Evolutionary conservation across 116 monocot genomes (phyloP), one percentile per base, ranked within the genome.

Genomic region (Dioscorea cayenensis): DNA sequence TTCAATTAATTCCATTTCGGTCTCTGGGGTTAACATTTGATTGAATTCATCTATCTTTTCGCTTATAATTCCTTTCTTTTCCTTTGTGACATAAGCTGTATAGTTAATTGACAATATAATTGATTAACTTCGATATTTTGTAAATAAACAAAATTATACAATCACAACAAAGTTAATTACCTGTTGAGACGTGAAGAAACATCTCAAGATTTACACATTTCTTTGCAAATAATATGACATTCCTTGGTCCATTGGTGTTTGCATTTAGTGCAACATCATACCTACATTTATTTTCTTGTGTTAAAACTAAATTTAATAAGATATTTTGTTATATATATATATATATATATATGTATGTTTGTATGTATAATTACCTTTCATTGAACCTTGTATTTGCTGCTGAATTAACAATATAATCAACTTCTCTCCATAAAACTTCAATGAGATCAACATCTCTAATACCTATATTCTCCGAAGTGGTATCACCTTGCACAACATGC

Each of bases 171-270:
- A 32, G 32, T 32, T 16, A 55, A 18, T n/a, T 55, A 92, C 91
- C 91, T 32, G 88, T 88, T n/a, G 91, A 92, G 60, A 92, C 85
- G 60, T 92, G 91, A 16, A 88, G 79, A 25, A 92, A 66, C 67
- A 85, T 68, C 14, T 83, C 23, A 2, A 88, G 76, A 6, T 81
- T 81, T 0, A 0, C 43, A 23, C 91, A 92, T 48, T 67, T 69
- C 59, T 81, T 81, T 51, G 91, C 81, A 60, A 92, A 92, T 13
- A 85, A 72, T 52, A 85, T 17, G 0, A 77, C 81, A 79, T 83
- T 64, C 66, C 77, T 88, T 12, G 88, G 81, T 64, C 91, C 91
- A 11, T 88, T 16, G 13, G 73, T 77, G 61, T 92, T 92, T 21
- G 81, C 35, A 25, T 66, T 38, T 60, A 92, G n/a, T 36, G 91